Percentiles rank a stretch among this genome's conserved stretches.
These are phyloP conservation scores for Fusarium sarcochroum DNA, from an alignment of 2,329 filamentous ascomycete genomes.

Conservation along the genomic window DNA sequence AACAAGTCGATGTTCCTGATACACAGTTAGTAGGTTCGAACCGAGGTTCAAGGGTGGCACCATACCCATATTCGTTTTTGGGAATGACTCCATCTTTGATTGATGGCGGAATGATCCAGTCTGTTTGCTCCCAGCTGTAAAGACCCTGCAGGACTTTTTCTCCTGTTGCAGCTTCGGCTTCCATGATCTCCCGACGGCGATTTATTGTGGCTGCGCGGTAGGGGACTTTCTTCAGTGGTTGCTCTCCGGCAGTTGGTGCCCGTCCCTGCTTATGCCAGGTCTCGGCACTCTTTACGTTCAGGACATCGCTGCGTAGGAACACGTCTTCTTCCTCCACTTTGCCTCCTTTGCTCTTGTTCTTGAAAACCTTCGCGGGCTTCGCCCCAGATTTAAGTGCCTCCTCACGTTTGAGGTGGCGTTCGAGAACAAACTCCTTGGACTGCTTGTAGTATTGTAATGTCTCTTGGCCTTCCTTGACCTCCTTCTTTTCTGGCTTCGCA, in stretches of 20 bases:
- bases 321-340: slow-evolving; percentile 84
- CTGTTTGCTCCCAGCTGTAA: slow-evolving; percentile 87
- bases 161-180: slow-evolving; percentile 83
- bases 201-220: slow-evolving; percentile 92
- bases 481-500: slow-evolving; percentile 79
- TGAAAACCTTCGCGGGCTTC: slow-evolving; percentile 80
- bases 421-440: slow-evolving; percentile 86
- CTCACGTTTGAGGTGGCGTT: slow-evolving; percentile 89
- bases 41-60: neutral
- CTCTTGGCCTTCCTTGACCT: slow-evolving; percentile 80
- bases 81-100: slow-evolving; percentile 89
- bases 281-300: slow-evolving; percentile 89
- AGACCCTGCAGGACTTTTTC: slow-evolving; percentile 89
- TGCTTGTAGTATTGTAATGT: slow-evolving; percentile 91
- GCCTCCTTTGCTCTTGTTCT: slow-evolving; percentile 79
- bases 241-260: slow-evolving; percentile 76
- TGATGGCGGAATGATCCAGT: slow-evolving; percentile 93
- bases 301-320: slow-evolving; percentile 82
- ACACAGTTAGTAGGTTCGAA: slow-evolving; percentile 37
- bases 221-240: slow-evolving; percentile 87
- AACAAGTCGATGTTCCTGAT: slow-evolving; percentile 90
- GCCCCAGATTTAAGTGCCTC: slow-evolving; percentile 84
- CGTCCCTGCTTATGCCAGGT: slow-evolving; percentile 98
- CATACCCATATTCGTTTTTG: slow-evolving; percentile 86
- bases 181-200: slow-evolving; percentile 88